Conservation (phyloP, 78 protist species). For the Anaeramoeba flamelloides region DNA sequence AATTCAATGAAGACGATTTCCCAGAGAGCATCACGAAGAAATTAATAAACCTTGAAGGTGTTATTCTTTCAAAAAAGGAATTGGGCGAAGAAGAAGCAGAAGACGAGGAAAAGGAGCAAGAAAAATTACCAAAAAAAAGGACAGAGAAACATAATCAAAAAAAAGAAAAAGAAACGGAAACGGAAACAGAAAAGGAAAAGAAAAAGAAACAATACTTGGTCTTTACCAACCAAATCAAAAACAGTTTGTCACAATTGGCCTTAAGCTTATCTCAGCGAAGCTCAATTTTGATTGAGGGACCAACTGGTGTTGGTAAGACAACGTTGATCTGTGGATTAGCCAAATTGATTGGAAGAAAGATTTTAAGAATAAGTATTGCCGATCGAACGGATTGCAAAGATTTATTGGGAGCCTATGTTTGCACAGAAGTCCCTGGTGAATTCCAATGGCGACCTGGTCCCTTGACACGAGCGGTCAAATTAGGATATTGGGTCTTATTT, state of each 20-base stretch:
- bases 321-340: slow-evolving; percentile 50
- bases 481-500: slow-evolving; percentile 79
- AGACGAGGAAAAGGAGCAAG: too few relatives aligned
- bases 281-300: slow-evolving; percentile 64
- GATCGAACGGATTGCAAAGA: slow-evolving; percentile 72
- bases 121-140: too few relatives aligned
- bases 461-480: slow-evolving; percentile 35
- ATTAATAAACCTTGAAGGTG: too few relatives aligned
- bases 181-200: too few relatives aligned
- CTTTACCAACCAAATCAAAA: too few relatives aligned
- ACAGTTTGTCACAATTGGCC: slow-evolving; percentile 7
- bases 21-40: too few relatives aligned
- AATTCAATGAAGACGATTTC: too few relatives aligned
- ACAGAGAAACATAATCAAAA: too few relatives aligned
- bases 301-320: slow-evolving; percentile 74
- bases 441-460: slow-evolving; percentile 83
- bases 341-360: slow-evolving; percentile 22
- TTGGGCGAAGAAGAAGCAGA: too few relatives aligned
- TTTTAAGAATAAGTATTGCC: slow-evolving; percentile 65
- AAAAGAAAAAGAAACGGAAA: too few relatives aligned
- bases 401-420: slow-evolving; percentile 72
- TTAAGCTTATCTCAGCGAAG: slow-evolving; percentile 45
- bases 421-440: slow-evolving; percentile 74
- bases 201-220: too few relatives aligned
- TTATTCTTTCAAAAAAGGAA: too few relatives aligned